These are phyloP conservation scores for Beauveria varroae DNA, from an alignment of 2,329 filamentous ascomycete species.

Conservation along the genomic window DNA sequence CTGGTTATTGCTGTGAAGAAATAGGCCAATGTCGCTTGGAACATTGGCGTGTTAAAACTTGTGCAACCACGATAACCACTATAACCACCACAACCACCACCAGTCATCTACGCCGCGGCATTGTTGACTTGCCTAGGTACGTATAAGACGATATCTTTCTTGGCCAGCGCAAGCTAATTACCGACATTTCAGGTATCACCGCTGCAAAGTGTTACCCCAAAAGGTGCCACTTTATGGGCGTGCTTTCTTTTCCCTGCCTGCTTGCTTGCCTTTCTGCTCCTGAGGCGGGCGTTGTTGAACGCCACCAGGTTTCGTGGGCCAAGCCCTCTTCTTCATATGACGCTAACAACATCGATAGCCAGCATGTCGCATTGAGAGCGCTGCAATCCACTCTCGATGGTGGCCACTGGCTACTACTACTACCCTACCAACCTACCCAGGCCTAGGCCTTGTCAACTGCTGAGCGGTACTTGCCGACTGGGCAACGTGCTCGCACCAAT, in stretches of 20 bases:
- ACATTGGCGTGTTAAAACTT: too few relatives aligned
- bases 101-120: too few relatives aligned
- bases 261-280: background rate
- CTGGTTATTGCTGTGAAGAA: too few relatives aligned
- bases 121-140: too few relatives aligned
- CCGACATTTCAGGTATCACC: background rate
- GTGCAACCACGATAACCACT: too few relatives aligned
- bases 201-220: background rate
- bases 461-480: conserved; percentile 1
- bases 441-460: background rate
- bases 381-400: background rate
- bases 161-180: background rate
- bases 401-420: background rate
- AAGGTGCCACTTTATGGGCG: background rate
- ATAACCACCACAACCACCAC: too few relatives aligned
- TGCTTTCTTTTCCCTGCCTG: background rate
- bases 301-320: background rate
- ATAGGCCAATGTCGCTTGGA: too few relatives aligned
- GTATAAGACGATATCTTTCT: too few relatives aligned
- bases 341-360: too few relatives aligned
- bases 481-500: too few relatives aligned
- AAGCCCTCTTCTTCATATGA: background rate
- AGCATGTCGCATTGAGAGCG: too few relatives aligned
- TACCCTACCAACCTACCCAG: background rate
- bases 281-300: background rate